These are phyloP conservation scores for Phytophthora foliorum DNA, from an alignment of 352 stramenopile genomes.

Conservation along the genomic window DNA sequence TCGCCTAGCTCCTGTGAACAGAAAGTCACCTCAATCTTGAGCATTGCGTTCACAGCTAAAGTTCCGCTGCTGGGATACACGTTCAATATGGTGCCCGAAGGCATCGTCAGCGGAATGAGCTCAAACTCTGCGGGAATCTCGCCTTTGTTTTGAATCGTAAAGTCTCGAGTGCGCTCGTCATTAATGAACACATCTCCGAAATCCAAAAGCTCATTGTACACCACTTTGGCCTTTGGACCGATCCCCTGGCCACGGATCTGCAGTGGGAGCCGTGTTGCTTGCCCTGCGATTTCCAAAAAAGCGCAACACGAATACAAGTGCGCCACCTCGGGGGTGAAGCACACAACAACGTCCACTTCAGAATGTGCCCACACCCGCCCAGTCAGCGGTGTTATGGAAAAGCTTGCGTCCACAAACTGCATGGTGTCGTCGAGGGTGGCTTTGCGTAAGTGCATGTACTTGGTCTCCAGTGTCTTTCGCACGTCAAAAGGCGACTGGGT, in stretches of 20 bases:
- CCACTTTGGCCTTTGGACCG: constrained; percentile 92
- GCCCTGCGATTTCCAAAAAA: constrained; percentile 92
- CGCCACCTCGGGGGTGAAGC: constrained; percentile 88
- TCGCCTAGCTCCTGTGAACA: constrained; percentile 89
- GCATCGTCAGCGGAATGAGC: constrained; percentile 54
- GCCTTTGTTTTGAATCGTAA: constrained; percentile 94
- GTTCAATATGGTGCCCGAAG: constrained; percentile 45
- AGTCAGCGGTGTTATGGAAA: constrained; percentile 88
- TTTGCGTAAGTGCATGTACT: constrained; percentile 93
- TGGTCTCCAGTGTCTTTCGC: constrained; percentile 82
- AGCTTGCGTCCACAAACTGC: constrained; percentile 96
- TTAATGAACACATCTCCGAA: constrained; percentile 97
- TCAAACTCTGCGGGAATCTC: constrained; percentile 93
- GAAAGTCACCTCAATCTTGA: constrained; percentile 90
- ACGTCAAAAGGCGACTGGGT: constrained; percentile 67
- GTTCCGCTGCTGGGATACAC: constrained; percentile 63
- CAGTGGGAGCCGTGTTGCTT: constrained; percentile 90
- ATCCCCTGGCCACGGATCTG: constrained; percentile 93
- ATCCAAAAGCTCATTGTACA: constrained; percentile 95
- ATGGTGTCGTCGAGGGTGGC: constrained; percentile 92
- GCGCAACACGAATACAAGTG: constrained; percentile 84
- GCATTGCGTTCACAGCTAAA: constrained; percentile 81
- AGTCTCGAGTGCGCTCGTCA: constrained; percentile 87
- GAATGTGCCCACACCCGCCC: constrained; percentile 94
- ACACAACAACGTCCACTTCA: constrained; percentile 92